Base-by-base conservation (phyloP, 306 rosid genomes). In the Dryas alaskensis region DNA sequence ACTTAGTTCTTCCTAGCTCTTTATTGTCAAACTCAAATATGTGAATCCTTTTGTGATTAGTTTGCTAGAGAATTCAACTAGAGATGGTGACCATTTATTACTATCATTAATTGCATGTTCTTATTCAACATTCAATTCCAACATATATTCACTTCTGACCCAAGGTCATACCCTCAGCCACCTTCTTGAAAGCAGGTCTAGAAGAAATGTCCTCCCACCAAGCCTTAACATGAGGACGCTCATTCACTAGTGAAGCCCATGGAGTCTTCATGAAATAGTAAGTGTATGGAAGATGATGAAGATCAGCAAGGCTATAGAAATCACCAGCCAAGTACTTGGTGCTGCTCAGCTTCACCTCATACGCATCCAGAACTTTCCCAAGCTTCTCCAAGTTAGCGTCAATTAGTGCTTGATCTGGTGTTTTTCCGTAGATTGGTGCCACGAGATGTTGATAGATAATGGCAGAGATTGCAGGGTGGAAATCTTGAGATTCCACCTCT, bases 201-300 rank as follows among this genome's bases (percentile, higher is more conserved):
- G 96, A 89, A 73, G 92, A 86, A 27, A 92, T 76, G 76, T 85
- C 85, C 12, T 84, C 88, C 97, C 97, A 92, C 96, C 96, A 92
- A 42, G 84, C 93, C 87, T 84, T 92, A 43, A 92, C 89, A 74
- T 79, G 84, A 1, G 93, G 84, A 13, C 84, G 87, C 11, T 88
- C 92, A 48, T 81, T 78, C 7, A 92, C 47, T 65, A 89, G 4
- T 3, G 85, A 77, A 55, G 93, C 85, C 81, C 84, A 87, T 0
- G 91, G 96, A 0, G 92, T 84, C 52, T 80, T 85, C 93, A 88
- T 88, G 51, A 92, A 78, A 68, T 89, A 89, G 64, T 78, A 77
- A 47, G 87, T 82, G 78, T 60, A 81, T 7, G 96, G 66, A 10
- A 87, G 51, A 72, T 92, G 92, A 59, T 85, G 84, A 3, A 89